Percentiles rank a stretch among this genome's conserved stretches.
phyloP scores from a whole-genome alignment of 768 basidiomycete genomes.

The Russula sp. region DNA sequence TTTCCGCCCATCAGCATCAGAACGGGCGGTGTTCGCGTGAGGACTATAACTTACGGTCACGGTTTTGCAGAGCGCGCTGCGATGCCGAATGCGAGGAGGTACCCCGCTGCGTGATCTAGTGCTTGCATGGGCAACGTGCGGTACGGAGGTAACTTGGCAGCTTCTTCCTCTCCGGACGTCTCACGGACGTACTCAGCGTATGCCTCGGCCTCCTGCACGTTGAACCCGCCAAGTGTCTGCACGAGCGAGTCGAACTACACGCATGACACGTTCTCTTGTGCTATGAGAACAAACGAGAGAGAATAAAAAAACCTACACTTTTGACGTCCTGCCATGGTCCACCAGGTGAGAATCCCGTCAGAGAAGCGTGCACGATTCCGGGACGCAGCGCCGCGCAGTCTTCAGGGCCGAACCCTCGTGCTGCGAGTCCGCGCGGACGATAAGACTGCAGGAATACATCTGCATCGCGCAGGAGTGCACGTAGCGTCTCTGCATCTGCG shows the following conservation, averaged over 20 bases:
- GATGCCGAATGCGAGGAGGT: slow-evolving; percentile 57
- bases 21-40: not conserved
- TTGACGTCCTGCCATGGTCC: slow-evolving; percentile 54
- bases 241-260: slow-evolving; percentile 63
- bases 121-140: slow-evolving; percentile 55
- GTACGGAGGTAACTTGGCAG: slow-evolving; percentile 31
- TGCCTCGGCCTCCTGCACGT: slow-evolving; percentile 53
- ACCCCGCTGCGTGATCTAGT: slow-evolving; percentile 58
- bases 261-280: not conserved
- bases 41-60: slow-evolving; percentile 41
- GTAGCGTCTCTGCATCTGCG: slow-evolving; percentile 38
- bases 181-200: slow-evolving; percentile 37
- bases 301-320: slow-evolving; percentile 42
- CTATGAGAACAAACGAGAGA: not conserved
- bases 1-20: not conserved
- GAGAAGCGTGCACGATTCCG: slow-evolving; percentile 53
- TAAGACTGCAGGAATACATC: slow-evolving; percentile 65
- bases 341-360: slow-evolving; percentile 56
- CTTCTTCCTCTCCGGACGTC: slow-evolving; percentile 20
- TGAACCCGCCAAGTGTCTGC: slow-evolving; percentile 61
- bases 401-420: slow-evolving; percentile 48
- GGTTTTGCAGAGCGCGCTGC: slow-evolving; percentile 54
- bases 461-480: slow-evolving; percentile 40
- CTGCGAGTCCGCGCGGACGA: slow-evolving; percentile 49
- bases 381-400: slow-evolving; percentile 42